A percentile compares a stretch with the other conserved stretches of the same genome.
Conservation (phyloP, 2,329 filamentous ascomycete genomes). For the Graphilbum sp. region DNA sequence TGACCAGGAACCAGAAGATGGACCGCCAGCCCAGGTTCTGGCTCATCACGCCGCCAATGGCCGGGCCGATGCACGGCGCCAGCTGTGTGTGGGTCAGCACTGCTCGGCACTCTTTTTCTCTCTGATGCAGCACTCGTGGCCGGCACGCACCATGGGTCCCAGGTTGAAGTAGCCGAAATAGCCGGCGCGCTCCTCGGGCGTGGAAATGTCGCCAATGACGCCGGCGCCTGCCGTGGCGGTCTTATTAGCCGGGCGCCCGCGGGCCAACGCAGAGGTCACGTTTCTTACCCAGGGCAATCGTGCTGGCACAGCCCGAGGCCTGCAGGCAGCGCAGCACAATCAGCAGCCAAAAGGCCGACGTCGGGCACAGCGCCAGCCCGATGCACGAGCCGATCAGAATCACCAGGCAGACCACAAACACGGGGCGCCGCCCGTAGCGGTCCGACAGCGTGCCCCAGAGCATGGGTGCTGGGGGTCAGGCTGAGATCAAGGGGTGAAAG, state of each 20-base stretch:
- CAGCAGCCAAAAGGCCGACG: constrained; percentile 16
- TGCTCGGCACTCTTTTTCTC: no score
- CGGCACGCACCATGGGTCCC: constrained; percentile 14
- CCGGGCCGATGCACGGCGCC: constrained; percentile 9
- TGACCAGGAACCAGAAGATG: constrained; percentile 7
- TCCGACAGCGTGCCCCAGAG: constrained; percentile 20
- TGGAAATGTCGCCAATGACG: constrained; percentile 18
- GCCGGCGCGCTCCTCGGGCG: constrained; percentile 16
- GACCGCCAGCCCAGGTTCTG: constrained; percentile 7
- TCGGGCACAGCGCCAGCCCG: constrained; percentile 17
- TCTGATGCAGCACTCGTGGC: no score
- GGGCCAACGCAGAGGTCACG: not conserved
- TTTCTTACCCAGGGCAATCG: constrained; percentile 15
- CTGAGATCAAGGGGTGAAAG: no score
- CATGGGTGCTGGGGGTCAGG: constrained; percentile 16
- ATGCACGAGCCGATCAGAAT: constrained; percentile 17
- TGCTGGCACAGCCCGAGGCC: constrained; percentile 18
- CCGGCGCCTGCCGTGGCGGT: constrained; percentile 11
- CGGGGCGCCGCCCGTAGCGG: constrained; percentile 15
- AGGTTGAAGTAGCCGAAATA: constrained; percentile 19
- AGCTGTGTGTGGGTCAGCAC: constrained; percentile 2
- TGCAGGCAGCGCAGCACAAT: constrained; percentile 16
- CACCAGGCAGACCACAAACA: constrained; percentile 15
- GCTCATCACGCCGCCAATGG: constrained; percentile 12
- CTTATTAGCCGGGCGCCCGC: no score